These are phyloP conservation scores for Liriodendron chinense DNA, from an alignment of 164 flowering plant species.

Conservation along the genomic window DNA sequence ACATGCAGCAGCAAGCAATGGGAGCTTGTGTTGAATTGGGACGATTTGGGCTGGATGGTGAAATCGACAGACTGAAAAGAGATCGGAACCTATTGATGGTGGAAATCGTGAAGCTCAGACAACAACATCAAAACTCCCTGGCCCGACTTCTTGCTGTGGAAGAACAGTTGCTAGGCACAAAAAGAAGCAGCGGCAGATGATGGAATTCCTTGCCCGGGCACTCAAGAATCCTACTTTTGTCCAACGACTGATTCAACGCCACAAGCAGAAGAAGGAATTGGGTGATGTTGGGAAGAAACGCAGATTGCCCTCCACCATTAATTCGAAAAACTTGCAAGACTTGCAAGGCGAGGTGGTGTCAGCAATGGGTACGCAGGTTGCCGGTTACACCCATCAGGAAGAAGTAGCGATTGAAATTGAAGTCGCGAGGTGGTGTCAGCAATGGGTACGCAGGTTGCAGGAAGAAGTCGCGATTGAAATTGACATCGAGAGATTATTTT, in stretches of 20 bases:
- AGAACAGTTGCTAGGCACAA: constrained; percentile 38
- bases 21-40: constrained; percentile 20
- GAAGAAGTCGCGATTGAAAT: constrained; percentile 26
- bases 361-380: not conserved
- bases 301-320: constrained; percentile 23
- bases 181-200: constrained; percentile 47
- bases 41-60: constrained; percentile 28
- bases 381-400: not conserved
- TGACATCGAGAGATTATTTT: constrained; percentile 21
- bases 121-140: constrained; percentile 44
- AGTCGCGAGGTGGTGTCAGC: too few species aligned
- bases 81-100: constrained; percentile 39
- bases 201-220: constrained; percentile 43
- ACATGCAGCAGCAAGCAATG: constrained; percentile 23
- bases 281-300: constrained; percentile 30
- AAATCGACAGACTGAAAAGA: constrained; percentile 47
- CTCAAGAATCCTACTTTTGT: constrained; percentile 38
- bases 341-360: constrained; percentile 9
- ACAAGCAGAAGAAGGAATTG: constrained; percentile 28
- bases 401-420: too few species aligned
- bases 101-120: constrained; percentile 53
- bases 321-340: constrained; percentile 19
- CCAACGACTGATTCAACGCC: constrained; percentile 30
- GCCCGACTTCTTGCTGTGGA: constrained; percentile 31
- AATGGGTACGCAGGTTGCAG: too few species aligned